Conservation (phyloP, 495 filamentous ascomycete species). For the Friedmanniomyces simplex region DNA sequence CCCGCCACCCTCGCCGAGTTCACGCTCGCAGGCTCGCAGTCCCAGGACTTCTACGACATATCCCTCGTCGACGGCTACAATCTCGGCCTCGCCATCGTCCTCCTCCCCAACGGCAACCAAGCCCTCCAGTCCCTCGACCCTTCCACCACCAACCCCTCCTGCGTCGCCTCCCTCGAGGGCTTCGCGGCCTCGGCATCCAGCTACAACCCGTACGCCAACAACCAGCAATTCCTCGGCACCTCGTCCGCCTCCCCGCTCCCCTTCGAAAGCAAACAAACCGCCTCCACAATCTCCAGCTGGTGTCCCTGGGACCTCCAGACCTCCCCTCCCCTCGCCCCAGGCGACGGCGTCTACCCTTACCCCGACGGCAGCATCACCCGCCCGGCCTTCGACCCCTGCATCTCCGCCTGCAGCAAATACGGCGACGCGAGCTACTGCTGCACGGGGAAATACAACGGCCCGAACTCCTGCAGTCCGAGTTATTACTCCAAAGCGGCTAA, state of each 20-base stretch:
- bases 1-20: constrained; percentile 69
- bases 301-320: constrained; percentile 68
- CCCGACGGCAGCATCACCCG: constrained; percentile 57
- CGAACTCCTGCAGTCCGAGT: constrained; percentile 48
- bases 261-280: constrained; percentile 44
- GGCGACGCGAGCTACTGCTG: constrained; percentile 55
- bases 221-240: constrained; percentile 35
- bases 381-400: constrained; percentile 62
- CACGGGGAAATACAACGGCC: constrained; percentile 48
- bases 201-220: constrained; percentile 35
- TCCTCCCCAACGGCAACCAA: constrained; percentile 46
- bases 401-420: constrained; percentile 55
- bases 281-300: constrained; percentile 47
- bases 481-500: constrained; percentile 56
- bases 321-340: constrained; percentile 50
- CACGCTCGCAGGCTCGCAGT: constrained; percentile 47
- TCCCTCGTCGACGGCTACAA: constrained; percentile 82
- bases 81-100: constrained; percentile 55
- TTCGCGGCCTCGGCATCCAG: constrained; percentile 34
- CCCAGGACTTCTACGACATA: constrained; percentile 70
- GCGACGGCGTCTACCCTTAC: constrained; percentile 63
- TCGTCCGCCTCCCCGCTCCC: constrained; percentile 54
- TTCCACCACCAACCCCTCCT: constrained; percentile 62
- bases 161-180: constrained; percentile 52
- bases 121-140: constrained; percentile 50